Conservation (phyloP, 345 rosid genomes). For the Eucalyptus globulus region DNA sequence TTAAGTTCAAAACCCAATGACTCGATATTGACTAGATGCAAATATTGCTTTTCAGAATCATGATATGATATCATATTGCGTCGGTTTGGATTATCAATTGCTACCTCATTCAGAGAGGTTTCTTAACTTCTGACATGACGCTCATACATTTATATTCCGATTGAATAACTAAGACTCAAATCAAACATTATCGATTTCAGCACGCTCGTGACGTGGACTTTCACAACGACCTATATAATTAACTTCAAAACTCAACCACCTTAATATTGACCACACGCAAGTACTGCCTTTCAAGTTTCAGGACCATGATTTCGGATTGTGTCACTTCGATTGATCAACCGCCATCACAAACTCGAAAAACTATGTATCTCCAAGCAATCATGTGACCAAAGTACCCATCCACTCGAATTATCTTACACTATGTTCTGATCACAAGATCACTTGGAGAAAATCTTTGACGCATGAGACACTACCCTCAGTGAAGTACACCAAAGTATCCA, state of each 20-base stretch:
- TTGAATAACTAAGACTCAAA: not conserved
- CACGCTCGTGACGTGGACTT: not conserved
- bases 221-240: not conserved
- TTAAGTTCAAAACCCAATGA: too few relatives aligned
- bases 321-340: not conserved
- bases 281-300: not conserved
- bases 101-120: not conserved
- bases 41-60: too few relatives aligned
- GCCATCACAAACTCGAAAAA: not conserved
- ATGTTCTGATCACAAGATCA: not conserved
- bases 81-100: too few relatives aligned
- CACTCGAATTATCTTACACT: not conserved
- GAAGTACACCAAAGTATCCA: not conserved
- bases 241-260: not conserved
- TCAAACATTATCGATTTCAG: not conserved
- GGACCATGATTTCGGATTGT: not conserved
- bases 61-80: too few relatives aligned
- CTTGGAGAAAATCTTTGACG: not conserved
- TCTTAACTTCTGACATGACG: rapidly evolving
- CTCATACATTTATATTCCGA: not conserved
- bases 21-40: rapidly evolving
- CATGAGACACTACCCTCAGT: not conserved
- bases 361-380: not conserved
- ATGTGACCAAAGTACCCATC: not conserved
- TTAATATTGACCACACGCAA: not conserved